Evolutionary conservation across 1,284 basidiomycete species (phyloP).

Genomic region (Rhodofomes roseus): DNA sequence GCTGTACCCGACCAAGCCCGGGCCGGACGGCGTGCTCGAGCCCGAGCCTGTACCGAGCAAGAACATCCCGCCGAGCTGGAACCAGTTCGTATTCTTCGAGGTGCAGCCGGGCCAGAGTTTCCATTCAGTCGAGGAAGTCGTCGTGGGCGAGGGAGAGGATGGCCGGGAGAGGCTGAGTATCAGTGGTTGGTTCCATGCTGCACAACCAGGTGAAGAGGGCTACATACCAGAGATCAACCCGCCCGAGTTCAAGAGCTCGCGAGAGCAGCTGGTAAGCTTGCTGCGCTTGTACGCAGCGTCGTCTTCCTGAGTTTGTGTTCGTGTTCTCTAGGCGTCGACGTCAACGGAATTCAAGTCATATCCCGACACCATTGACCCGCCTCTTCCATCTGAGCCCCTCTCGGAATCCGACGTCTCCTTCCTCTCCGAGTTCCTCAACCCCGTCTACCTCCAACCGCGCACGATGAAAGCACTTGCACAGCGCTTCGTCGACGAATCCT

Average conservation of each 20-base stretch:
- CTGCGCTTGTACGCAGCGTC: neutral
- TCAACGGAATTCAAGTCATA: conserved; percentile 61
- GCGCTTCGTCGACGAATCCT: conserved; percentile 87
- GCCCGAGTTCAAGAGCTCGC: conserved; percentile 60
- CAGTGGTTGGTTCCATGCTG: conserved; percentile 96
- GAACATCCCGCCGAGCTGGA: conserved; percentile 83
- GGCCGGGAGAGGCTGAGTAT: conserved; percentile 80
- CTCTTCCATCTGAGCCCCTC: conserved; percentile 49
- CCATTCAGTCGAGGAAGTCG: conserved; percentile 96
- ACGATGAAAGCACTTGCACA: conserved; percentile 80
- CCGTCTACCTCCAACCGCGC: conserved; percentile 82
- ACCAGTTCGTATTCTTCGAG: conserved; percentile 96
- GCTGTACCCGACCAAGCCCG: conserved; percentile 73
- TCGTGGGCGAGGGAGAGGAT: conserved; percentile 70
- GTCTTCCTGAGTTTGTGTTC: neutral
- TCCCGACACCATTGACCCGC: conserved; percentile 41
- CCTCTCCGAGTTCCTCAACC: conserved; percentile 83
- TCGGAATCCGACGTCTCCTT: conserved; percentile 62
- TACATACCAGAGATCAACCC: conserved; percentile 50
- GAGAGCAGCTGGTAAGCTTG: conserved; percentile 72
- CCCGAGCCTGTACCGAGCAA: conserved; percentile 61
- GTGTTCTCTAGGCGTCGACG: conserved; percentile 46
- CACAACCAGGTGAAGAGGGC: conserved; percentile 88
- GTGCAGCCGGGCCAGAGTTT: conserved; percentile 90
- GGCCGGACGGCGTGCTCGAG: conserved; percentile 51